These are phyloP conservation scores for Aspergillus neotritici DNA, from an alignment of 2,329 filamentous ascomycete species.

Conservation along the genomic window DNA sequence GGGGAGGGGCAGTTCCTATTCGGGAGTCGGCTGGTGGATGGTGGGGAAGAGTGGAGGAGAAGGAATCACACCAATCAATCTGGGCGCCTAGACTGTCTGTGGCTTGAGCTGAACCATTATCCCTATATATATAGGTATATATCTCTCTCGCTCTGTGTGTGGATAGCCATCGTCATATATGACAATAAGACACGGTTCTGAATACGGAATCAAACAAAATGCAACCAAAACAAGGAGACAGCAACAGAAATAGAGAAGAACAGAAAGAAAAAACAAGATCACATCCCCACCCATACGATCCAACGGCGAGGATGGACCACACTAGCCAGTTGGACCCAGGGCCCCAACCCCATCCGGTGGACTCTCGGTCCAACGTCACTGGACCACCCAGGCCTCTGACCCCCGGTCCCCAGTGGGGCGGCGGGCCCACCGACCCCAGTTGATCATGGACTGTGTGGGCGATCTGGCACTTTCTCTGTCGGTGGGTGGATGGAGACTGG, in stretches of 20 bases:
- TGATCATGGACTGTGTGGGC: conserved; percentile 15
- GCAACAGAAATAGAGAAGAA: conserved; percentile 1
- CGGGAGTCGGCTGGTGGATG: too few relatives aligned
- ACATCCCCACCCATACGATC: conserved; percentile 14
- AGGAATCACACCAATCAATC: too few relatives aligned
- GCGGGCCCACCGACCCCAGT: conserved; percentile 6
- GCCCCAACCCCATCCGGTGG: too few relatives aligned
- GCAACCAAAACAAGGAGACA: not conserved
- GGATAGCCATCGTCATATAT: too few relatives aligned
- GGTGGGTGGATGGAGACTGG: conserved; percentile 8
- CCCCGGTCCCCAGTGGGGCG: conserved; percentile 15
- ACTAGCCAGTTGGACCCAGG: conserved; percentile 12
- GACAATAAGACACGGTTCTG: too few relatives aligned
- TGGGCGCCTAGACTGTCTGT: too few relatives aligned
- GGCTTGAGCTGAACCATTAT: too few relatives aligned
- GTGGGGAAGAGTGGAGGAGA: too few relatives aligned
- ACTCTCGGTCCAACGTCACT: conserved; percentile 15
- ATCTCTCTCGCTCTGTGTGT: too few relatives aligned
- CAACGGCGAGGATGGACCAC: conserved; percentile 19
- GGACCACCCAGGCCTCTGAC: conserved; percentile 8
- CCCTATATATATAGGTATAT: too few relatives aligned
- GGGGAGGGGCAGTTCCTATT: too few relatives aligned
- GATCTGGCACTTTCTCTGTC: conserved; percentile 18
- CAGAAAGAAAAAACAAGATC: conserved; percentile 9
- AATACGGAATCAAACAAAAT: too few relatives aligned